These are phyloP conservation scores for Lophium mytilinum DNA, from an alignment of 495 filamentous ascomycete species.

Conservation along the genomic window DNA sequence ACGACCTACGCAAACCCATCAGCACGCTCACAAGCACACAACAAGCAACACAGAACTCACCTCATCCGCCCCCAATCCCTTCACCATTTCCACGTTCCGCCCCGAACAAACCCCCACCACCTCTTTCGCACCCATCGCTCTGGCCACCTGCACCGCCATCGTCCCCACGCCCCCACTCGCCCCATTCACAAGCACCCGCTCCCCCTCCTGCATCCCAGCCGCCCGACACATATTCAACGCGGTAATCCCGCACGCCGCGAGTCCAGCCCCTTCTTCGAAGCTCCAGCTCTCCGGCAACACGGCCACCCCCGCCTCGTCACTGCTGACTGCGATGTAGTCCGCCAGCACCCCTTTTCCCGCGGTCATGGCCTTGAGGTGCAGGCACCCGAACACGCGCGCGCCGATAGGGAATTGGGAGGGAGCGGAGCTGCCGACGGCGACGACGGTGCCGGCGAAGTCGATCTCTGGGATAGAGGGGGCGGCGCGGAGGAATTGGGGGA, in stretches of 20 bases:
- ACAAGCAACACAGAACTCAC: background rate
- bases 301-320: constrained; percentile 23
- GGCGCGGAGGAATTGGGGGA: constrained; percentile 29
- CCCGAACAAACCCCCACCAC: constrained; percentile 36
- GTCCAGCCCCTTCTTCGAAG: constrained; percentile 28
- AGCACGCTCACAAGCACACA: background rate
- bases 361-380: constrained; percentile 12
- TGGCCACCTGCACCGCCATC: constrained; percentile 35
- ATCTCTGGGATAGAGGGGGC: constrained; percentile 33
- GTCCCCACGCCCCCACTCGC: constrained; percentile 37
- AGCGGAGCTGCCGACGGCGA: constrained; percentile 23
- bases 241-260: constrained; percentile 28
- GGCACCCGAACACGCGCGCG: constrained; percentile 29
- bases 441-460: constrained; percentile 37
- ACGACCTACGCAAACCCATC: background rate
- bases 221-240: constrained; percentile 26
- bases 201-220: constrained; percentile 5
- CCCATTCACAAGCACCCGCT: constrained; percentile 32
- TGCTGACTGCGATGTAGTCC: constrained; percentile 25
- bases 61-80: constrained; percentile 30
- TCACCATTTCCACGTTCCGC: constrained; percentile 29
- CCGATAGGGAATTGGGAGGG: constrained; percentile 23
- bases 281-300: constrained; percentile 18
- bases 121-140: constrained; percentile 30
- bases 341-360: constrained; percentile 30